phyloP scores from a whole-genome alignment of 2,329 filamentous ascomycete species.

The Graphilbum fragrans region DNA sequence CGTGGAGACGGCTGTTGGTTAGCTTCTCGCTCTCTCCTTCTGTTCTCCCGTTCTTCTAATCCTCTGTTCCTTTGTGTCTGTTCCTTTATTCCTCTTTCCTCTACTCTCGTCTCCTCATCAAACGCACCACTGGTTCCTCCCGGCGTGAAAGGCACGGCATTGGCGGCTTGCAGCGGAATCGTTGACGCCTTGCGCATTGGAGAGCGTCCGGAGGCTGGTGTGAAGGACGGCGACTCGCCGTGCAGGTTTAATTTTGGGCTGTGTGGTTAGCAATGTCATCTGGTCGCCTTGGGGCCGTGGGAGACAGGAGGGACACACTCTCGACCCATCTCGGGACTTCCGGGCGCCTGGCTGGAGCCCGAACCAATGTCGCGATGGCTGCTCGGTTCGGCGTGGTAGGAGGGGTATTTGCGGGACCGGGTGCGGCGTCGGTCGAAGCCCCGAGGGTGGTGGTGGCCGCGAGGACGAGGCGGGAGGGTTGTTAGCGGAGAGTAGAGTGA shows the following conservation, averaged over 20 bases:
- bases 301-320: too few species aligned
- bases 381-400: neutral
- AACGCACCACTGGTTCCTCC: conserved; percentile 38
- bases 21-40: too few species aligned
- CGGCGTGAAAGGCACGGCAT: conserved; percentile 74
- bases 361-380: neutral
- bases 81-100: neutral
- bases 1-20: conserved; percentile 6
- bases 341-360: neutral
- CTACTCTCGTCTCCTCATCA: neutral
- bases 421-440: neutral
- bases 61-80: too few species aligned
- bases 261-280: too few species aligned
- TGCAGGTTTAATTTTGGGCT: conserved; percentile 66
- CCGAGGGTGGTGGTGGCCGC: neutral
- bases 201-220: conserved; percentile 42
- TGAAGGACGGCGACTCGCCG: conserved; percentile 94
- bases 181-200: conserved; percentile 49
- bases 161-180: conserved; percentile 84
- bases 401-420: neutral
- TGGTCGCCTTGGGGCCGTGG: too few species aligned
- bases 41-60: neutral
- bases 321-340: neutral
- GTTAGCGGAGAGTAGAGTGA: neutral
- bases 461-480: neutral